Evolutionary conservation across 108 stramenopile genomes (phyloP).

Genomic region (Skeletonema costatum): DNA sequence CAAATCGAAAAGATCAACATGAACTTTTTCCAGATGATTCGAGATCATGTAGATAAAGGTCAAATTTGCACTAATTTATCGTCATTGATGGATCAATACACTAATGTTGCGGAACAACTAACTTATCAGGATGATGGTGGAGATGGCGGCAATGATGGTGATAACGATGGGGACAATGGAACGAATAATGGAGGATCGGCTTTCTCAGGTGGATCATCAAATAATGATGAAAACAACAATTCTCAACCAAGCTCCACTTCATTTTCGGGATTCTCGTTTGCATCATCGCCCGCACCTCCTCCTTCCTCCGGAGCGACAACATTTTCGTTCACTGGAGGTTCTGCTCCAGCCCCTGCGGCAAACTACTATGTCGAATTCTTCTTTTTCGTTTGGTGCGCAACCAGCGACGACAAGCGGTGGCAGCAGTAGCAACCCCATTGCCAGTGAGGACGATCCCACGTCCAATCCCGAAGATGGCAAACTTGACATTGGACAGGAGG

Average conservation of each 20-base stretch:
- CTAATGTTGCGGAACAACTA: neutral
- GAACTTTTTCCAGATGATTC: neutral
- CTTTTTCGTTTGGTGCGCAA: constrained; percentile 35
- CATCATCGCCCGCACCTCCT: constrained; percentile 2
- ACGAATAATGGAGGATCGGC: neutral
- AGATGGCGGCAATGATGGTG: neutral
- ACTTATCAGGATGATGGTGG: neutral
- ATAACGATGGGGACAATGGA: neutral
- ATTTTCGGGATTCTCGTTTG: neutral
- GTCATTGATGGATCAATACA: neutral
- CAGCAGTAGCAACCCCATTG: neutral
- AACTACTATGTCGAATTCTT: neutral
- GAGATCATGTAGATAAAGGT: neutral
- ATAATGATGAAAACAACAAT: neutral
- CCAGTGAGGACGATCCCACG: constrained; percentile 43
- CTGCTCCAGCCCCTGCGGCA: constrained; percentile 1
- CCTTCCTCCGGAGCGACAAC: neutral
- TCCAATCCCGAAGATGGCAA: constrained; percentile 49
- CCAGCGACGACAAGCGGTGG: constrained; percentile 9
- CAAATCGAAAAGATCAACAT: neutral
- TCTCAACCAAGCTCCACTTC: neutral
- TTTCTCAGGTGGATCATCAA: neutral
- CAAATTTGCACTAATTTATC: neutral
- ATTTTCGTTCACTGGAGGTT: constrained; percentile 7
- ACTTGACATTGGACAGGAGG: constrained; percentile 29